phyloP scores from a whole-genome alignment of 805 yeast genomes.

The Schwanniomyces pseudopolymorphus region DNA sequence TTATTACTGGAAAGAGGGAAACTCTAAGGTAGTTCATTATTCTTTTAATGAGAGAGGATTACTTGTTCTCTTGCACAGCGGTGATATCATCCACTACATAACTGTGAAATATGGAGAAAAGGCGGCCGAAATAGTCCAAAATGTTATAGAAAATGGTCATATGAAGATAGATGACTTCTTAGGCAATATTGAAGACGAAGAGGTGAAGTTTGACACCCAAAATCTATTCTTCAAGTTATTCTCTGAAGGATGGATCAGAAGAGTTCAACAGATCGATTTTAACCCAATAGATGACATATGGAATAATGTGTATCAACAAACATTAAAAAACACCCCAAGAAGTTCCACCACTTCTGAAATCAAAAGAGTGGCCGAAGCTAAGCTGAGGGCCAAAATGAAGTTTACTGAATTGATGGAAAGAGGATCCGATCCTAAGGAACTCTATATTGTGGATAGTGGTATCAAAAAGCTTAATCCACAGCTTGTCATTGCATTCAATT shows the following conservation, averaged over 20 bases:
- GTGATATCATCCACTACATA: constrained; percentile 63
- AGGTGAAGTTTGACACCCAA: constrained; percentile 12
- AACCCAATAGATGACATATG: constrained; percentile 40
- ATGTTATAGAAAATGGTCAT: constrained; percentile 68
- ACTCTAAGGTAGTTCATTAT: constrained; percentile 45
- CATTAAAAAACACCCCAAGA: constrained; percentile 35
- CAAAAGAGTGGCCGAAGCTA: constrained; percentile 56
- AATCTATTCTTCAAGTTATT: constrained; percentile 26
- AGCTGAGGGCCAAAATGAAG: constrained; percentile 47
- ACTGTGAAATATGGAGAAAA: constrained; percentile 44
- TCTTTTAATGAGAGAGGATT: constrained; percentile 64
- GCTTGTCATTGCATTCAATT: constrained; percentile 58
- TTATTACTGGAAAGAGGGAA: constrained; percentile 55
- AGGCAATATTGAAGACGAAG: constrained; percentile 20
- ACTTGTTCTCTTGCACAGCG: constrained; percentile 66
- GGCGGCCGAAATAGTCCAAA: constrained; percentile 63
- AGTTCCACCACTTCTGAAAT: constrained; percentile 37
- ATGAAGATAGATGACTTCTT: constrained; percentile 52
- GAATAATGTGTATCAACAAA: constrained; percentile 35
- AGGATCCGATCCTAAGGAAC: constrained; percentile 23
- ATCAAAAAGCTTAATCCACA: constrained; percentile 46
- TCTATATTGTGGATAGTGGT: constrained; percentile 29
- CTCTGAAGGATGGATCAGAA: constrained; percentile 36
- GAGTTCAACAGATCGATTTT: constrained; percentile 30
- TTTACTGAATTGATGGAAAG: constrained; percentile 33